Conservation (phyloP, 305 asterid species). For the Andrographis paniculata region DNA sequence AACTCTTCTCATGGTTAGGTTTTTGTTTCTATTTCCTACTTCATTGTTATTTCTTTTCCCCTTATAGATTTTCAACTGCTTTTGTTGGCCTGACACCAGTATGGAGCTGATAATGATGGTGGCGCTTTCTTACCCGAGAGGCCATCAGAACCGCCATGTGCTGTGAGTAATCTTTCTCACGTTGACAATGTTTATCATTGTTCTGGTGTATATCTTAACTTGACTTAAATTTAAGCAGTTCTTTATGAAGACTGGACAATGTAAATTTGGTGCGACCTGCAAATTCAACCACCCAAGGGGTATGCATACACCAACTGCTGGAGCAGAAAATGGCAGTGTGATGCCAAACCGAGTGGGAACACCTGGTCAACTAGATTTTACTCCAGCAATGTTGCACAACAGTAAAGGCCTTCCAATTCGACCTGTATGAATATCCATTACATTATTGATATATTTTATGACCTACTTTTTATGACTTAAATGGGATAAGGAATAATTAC, state of each 20-base stretch:
- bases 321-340: constrained; percentile 35
- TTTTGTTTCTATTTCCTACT: constrained; percentile 9
- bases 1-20: constrained; percentile 41
- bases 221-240: constrained; percentile 44
- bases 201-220: background rate
- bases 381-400: constrained; percentile 67
- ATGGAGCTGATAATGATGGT: constrained; percentile 39
- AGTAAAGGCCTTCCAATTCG: constrained; percentile 90
- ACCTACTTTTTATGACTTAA: too few relatives aligned
- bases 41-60: constrained; percentile 14
- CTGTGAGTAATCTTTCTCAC: constrained; percentile 47
- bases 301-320: constrained; percentile 38
- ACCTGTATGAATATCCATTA: constrained; percentile 39
- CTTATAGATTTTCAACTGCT: constrained; percentile 2
- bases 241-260: constrained; percentile 87
- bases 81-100: constrained; percentile 37
- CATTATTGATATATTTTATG: background rate
- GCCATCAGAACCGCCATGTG: constrained; percentile 87
- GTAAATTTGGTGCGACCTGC: constrained; percentile 83
- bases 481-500: background rate
- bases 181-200: background rate
- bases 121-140: constrained; percentile 65
- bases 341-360: constrained; percentile 42
- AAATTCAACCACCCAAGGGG: constrained; percentile 92
- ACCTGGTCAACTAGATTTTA: constrained; percentile 29